A percentile compares a stretch with the other conserved stretches of the same genome.
Conservation (phyloP, 73 alveolate genomes). For the Strombidium stylifer region DNA sequence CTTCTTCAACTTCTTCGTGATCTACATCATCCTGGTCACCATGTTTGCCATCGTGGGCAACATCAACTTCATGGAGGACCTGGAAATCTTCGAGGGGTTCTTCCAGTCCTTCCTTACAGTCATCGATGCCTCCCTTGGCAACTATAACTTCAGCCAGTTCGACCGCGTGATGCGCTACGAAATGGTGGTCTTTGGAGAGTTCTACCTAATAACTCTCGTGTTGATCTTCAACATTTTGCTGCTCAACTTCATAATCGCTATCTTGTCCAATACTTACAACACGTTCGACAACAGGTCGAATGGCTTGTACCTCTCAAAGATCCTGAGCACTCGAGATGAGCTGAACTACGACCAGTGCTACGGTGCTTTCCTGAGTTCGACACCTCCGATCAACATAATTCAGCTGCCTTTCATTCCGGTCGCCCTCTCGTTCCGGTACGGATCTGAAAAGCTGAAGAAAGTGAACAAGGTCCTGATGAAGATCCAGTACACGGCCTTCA, state of each 20-base stretch:
- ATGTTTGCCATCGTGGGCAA: no score
- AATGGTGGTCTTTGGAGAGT: no score
- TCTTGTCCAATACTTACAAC: neutral
- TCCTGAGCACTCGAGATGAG: neutral
- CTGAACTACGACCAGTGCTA: neutral
- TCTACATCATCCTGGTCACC: no score
- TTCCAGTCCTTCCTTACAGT: no score
- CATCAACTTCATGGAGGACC: no score
- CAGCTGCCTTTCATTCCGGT: neutral
- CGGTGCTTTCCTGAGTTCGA: neutral
- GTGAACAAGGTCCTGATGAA: neutral
- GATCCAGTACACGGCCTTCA: slow-evolving; percentile 1
- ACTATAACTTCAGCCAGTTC: no score
- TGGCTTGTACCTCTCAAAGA: neutral
- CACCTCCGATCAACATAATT: neutral
- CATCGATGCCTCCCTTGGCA: no score
- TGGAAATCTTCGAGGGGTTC: no score
- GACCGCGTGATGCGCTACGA: no score
- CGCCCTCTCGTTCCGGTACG: no score
- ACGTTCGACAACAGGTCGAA: neutral
- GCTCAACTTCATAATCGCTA: slow-evolving; percentile 4
- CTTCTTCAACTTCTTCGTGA: no score
- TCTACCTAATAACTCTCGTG: neutral
- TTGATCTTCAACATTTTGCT: neutral
- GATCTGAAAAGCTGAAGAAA: no score